These are phyloP conservation scores for Boletus subparvulus DNA, from an alignment of 768 basidiomycete genomes.

Conservation along the genomic window DNA sequence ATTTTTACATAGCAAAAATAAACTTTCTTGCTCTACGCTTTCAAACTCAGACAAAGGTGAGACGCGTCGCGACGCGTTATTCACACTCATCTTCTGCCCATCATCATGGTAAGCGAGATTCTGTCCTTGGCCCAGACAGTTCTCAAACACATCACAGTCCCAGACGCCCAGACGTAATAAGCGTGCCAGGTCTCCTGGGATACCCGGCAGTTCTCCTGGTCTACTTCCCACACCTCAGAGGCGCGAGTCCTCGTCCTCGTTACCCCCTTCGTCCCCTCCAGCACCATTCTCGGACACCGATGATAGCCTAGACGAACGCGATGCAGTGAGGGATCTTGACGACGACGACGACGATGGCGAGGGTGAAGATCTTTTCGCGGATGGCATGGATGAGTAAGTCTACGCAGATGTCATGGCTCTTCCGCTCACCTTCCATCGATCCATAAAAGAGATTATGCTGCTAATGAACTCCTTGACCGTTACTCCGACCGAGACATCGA, in stretches of 20 bases:
- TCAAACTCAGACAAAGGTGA: slow-evolving; percentile 41
- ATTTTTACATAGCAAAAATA: slow-evolving; percentile 4
- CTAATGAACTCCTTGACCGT: slow-evolving; percentile 76
- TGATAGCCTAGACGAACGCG: slow-evolving; percentile 71
- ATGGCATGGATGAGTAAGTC: slow-evolving; percentile 70
- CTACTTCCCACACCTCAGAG: slow-evolving; percentile 44
- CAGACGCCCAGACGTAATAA: slow-evolving; percentile 56
- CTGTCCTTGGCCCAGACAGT: not conserved
- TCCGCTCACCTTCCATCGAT: slow-evolving; percentile 8
- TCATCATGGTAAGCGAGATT: slow-evolving; percentile 40
- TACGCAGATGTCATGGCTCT: slow-evolving; percentile 1
- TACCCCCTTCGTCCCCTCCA: slow-evolving; percentile 85
- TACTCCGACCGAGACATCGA: slow-evolving; percentile 89
- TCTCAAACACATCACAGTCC: slow-evolving; percentile 25
- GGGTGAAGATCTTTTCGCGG: slow-evolving; percentile 90
- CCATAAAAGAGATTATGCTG: slow-evolving; percentile 72
- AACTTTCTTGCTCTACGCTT: slow-evolving; percentile 32
- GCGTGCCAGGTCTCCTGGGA: slow-evolving; percentile 58
- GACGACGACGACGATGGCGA: slow-evolving; percentile 77
- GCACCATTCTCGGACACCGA: slow-evolving; percentile 86
- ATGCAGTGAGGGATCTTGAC: slow-evolving; percentile 62
- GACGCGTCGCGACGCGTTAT: slow-evolving; percentile 49
- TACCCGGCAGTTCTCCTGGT: slow-evolving; percentile 48
- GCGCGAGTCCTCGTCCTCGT: slow-evolving; percentile 66
- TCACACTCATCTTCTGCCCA: slow-evolving; percentile 15